Conservation (phyloP, 2,329 filamentous ascomycete genomes). For the Pseudocercospora crystallina region DNA sequence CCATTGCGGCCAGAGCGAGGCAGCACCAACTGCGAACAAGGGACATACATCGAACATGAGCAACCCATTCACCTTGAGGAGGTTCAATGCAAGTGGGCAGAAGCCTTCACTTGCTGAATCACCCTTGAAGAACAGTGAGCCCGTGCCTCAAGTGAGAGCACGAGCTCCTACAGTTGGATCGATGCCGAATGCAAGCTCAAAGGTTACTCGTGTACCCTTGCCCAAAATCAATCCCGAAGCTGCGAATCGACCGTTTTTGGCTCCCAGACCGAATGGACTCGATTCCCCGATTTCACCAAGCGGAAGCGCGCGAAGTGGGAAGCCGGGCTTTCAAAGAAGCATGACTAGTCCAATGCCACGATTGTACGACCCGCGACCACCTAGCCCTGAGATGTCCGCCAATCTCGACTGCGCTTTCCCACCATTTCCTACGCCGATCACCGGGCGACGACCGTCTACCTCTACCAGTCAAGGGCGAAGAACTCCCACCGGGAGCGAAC, state of each 20-base stretch:
- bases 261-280: slow-evolving; percentile 49
- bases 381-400: slow-evolving; percentile 43
- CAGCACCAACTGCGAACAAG: slow-evolving; percentile 14
- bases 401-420: slow-evolving; percentile 56
- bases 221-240: slow-evolving; percentile 34
- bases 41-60: slow-evolving; percentile 23
- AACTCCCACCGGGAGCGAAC: slow-evolving; percentile 26
- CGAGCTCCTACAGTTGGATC: slow-evolving; percentile 16
- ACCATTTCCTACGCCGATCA: slow-evolving; percentile 45
- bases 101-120: not conserved
- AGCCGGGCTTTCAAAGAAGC: slow-evolving; percentile 26
- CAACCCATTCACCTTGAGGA: slow-evolving; percentile 30
- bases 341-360: slow-evolving; percentile 34
- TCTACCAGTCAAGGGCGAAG: slow-evolving; percentile 27
- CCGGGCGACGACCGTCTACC: slow-evolving; percentile 26
- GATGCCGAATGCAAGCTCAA: slow-evolving; percentile 34
- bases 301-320: slow-evolving; percentile 27
- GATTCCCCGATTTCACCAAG: slow-evolving; percentile 51
- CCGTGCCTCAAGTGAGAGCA: slow-evolving; percentile 7
- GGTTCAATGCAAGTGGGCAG: slow-evolving; percentile 18
- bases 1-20: slow-evolving; percentile 53
- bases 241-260: slow-evolving; percentile 33
- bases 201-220: slow-evolving; percentile 20
- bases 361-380: slow-evolving; percentile 32
- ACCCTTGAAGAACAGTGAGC: slow-evolving; percentile 10